These are phyloP conservation scores for Selenicereus undatus DNA, from an alignment of 148 eudicot species.

Conservation along the genomic window DNA sequence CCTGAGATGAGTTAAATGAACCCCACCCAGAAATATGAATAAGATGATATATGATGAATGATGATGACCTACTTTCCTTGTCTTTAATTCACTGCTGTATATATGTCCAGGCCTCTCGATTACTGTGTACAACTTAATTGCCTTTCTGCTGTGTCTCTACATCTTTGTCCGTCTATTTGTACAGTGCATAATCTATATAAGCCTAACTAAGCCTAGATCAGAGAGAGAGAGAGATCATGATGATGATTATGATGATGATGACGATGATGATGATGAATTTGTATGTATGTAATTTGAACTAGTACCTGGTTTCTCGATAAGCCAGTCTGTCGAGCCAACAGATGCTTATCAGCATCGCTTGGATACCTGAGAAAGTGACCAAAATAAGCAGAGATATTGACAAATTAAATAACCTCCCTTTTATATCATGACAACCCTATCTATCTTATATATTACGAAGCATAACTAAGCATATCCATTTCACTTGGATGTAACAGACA, in stretches of 20 bases:
- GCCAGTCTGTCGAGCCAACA: slow-evolving; percentile 88
- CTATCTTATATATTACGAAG: background rate
- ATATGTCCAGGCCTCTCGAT: background rate
- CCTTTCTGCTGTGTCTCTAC: background rate
- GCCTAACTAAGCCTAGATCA: no score
- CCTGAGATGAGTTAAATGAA: background rate
- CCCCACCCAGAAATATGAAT: background rate
- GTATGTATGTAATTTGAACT: background rate
- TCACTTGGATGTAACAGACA: background rate
- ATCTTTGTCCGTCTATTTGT: background rate
- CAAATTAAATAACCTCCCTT: slow-evolving; percentile 16
- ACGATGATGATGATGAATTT: background rate
- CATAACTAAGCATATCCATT: background rate
- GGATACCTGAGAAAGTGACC: slow-evolving; percentile 77
- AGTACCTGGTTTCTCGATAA: slow-evolving; percentile 77
- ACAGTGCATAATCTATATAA: background rate
- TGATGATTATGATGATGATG: no score
- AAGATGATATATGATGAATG: background rate
- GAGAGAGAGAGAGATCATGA: background rate
- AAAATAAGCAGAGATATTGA: background rate
- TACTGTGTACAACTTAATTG: background rate
- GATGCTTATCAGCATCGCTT: slow-evolving; percentile 90
- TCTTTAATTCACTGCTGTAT: background rate
- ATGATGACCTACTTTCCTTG: background rate
- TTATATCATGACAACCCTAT: background rate